Evolutionary conservation across 768 basidiomycete species (phyloP).

Genomic region (Amanita molliuscula): DNA sequence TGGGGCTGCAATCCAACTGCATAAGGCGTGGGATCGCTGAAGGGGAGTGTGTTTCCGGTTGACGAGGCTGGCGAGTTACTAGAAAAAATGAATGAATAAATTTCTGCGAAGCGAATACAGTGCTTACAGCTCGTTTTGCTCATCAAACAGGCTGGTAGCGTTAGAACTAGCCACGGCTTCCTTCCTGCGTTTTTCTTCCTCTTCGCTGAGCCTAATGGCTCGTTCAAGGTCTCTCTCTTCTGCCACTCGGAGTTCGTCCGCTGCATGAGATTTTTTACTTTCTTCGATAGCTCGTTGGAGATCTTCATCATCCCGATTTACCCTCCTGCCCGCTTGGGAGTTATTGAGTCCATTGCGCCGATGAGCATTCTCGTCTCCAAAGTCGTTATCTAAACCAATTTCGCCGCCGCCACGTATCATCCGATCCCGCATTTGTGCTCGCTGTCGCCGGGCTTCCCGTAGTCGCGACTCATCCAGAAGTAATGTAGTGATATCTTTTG

Average conservation of each 20-base stretch:
- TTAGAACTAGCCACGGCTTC: conserved; percentile 67
- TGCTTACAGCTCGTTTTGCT: conserved; percentile 67
- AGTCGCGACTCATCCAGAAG: conserved; percentile 80
- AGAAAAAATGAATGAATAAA: conserved; percentile 6
- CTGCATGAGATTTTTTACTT: conserved; percentile 64
- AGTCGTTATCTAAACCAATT: conserved; percentile 18
- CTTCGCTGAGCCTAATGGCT: conserved; percentile 79
- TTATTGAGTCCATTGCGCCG: conserved; percentile 17
- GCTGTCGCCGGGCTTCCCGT: conserved; percentile 70
- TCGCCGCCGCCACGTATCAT: conserved; percentile 62
- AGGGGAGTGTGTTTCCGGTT: conserved; percentile 48
- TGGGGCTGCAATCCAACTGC: conserved; percentile 47
- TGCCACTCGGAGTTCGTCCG: conserved; percentile 50
- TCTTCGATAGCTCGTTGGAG: conserved; percentile 81
- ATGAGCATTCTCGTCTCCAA: conserved; percentile 35
- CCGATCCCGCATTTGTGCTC: conserved; percentile 90
- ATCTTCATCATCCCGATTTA: conserved; percentile 69
- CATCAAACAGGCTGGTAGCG: conserved; percentile 74
- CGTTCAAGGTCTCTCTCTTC: conserved; percentile 80
- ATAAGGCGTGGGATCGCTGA: conserved; percentile 51
- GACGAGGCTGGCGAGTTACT: conserved; percentile 23
- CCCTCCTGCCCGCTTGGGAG: conserved; percentile 17
- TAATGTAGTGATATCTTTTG: conserved; percentile 95
- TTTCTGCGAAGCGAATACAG: background rate
- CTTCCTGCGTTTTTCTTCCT: conserved; percentile 77